phyloP scores from a whole-genome alignment of 2,329 filamentous ascomycete genomes.

The Aspergillus pseudonomiae region DNA sequence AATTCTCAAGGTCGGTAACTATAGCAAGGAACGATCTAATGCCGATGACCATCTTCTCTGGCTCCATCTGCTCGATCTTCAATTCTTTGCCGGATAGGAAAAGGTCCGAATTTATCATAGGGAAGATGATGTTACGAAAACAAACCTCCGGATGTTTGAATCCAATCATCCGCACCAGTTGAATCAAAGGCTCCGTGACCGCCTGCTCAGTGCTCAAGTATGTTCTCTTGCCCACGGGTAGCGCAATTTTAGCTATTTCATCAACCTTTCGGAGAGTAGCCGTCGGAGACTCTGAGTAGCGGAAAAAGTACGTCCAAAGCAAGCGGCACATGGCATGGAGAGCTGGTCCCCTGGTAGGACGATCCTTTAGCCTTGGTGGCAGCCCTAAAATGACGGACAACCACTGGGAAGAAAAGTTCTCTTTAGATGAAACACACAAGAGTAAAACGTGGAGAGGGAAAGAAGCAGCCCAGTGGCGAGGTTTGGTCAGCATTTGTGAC shows the following conservation, averaged over 20 bases:
- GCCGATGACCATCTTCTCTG: conserved; percentile 95
- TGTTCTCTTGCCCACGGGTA: conserved; percentile 78
- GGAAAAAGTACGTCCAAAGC: conserved; percentile 92
- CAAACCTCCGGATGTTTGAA: conserved; percentile 93
- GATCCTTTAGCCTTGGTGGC: conserved; percentile 82
- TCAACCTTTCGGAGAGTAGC: conserved; percentile 78
- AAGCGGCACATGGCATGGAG: conserved; percentile 88
- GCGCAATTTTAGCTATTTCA: conserved; percentile 81
- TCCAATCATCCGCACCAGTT: conserved; percentile 91
- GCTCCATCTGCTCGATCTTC: conserved; percentile 89
- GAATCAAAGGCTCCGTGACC: conserved; percentile 88
- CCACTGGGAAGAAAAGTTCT: conserved; percentile 86
- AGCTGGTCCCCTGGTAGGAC: conserved; percentile 74
- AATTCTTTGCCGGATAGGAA: conserved; percentile 76
- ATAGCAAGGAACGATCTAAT: conserved; percentile 92
- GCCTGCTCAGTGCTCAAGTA: conserved; percentile 79
- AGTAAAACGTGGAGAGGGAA: conserved; percentile 87
- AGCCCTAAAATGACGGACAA: conserved; percentile 76
- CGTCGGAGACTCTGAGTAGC: conserved; percentile 71
- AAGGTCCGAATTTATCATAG: conserved; percentile 88
- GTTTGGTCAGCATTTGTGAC: conserved; percentile 83
- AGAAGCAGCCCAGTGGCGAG: conserved; percentile 85
- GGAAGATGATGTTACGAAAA: conserved; percentile 91
- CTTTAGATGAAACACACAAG: conserved; percentile 83
- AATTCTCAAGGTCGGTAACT: conserved; percentile 88